Evolutionary conservation across 768 basidiomycete genomes (phyloP).

Genomic region (Suillus luteus): DNA sequence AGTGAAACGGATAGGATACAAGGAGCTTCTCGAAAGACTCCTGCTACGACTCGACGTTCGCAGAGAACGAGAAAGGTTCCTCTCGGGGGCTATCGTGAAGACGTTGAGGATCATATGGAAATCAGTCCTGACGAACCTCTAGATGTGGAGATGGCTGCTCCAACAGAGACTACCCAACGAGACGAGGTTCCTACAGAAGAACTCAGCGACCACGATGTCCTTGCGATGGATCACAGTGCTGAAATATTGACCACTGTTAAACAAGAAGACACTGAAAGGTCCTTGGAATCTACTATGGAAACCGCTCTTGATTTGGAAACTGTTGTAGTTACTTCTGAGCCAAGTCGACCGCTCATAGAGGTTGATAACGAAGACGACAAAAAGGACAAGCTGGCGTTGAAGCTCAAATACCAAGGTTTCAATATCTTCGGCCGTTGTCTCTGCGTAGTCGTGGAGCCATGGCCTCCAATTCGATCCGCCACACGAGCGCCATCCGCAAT

Average conservation of each 20-base stretch:
- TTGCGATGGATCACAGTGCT: slow-evolving; percentile 8
- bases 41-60: slow-evolving; percentile 29
- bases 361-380: slow-evolving; percentile 63
- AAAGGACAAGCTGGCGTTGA: slow-evolving; percentile 72
- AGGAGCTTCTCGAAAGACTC: slow-evolving; percentile 15
- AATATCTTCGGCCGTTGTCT: slow-evolving; percentile 71
- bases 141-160: slow-evolving; percentile 24
- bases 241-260: slow-evolving; percentile 2
- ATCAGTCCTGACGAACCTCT: slow-evolving; percentile 2
- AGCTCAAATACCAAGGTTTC: slow-evolving; percentile 71
- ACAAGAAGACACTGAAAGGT: slow-evolving; percentile 5
- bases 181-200: not conserved
- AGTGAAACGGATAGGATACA: slow-evolving; percentile 5
- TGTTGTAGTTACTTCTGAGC: not conserved
- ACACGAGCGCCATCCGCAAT: slow-evolving; percentile 35
- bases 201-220: not conserved
- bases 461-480: slow-evolving; percentile 52
- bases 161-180: not conserved
- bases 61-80: slow-evolving; percentile 33
- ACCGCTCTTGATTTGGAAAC: slow-evolving; percentile 9
- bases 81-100: slow-evolving; percentile 29
- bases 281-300: slow-evolving; percentile 1
- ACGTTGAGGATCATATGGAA: slow-evolving; percentile 22
- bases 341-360: slow-evolving; percentile 8
- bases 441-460: slow-evolving; percentile 84